Evolutionary conservation across 768 basidiomycete species (phyloP).

Genomic region (Suillus ampliporus): DNA sequence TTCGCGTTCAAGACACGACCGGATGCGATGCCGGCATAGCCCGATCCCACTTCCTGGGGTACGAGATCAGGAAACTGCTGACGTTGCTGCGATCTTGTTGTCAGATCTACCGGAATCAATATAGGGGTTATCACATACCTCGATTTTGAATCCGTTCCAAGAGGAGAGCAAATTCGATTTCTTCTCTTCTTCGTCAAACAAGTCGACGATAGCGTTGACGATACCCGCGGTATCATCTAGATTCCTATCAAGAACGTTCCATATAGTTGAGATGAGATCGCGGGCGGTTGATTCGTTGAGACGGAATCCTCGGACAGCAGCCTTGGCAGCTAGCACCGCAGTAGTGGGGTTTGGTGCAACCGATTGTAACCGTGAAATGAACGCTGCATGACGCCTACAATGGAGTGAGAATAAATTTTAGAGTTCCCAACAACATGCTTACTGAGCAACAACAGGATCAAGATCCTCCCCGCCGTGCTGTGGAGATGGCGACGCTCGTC

Average conservation of each 20-base stretch:
- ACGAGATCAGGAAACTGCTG: constrained; percentile 83
- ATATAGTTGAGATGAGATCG: constrained; percentile 89
- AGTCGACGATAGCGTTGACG: constrained; percentile 73
- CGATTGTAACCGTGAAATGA: constrained; percentile 66
- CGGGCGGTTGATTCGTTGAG: constrained; percentile 77
- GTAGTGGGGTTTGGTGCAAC: constrained; percentile 61
- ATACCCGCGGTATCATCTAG: constrained; percentile 79
- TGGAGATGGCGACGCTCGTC: constrained; percentile 40
- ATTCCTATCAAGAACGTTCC: constrained; percentile 71
- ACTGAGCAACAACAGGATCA: constrained; percentile 64
- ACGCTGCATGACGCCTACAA: constrained; percentile 66
- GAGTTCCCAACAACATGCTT: constrained; percentile 27
- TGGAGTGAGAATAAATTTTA: constrained; percentile 4
- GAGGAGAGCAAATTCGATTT: constrained; percentile 72
- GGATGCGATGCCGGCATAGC: constrained; percentile 80
- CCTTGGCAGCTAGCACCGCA: constrained; percentile 67
- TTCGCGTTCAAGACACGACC: constrained; percentile 88
- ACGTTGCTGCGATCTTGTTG: constrained; percentile 61
- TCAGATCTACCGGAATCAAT: constrained; percentile 11
- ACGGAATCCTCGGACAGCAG: constrained; percentile 81
- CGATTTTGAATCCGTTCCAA: constrained; percentile 85
- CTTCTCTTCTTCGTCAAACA: constrained; percentile 87
- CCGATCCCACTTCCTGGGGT: constrained; percentile 60
- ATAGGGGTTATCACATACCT: constrained; percentile 52
- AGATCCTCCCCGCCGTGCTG: constrained; percentile 40